A percentile compares a stretch with the other conserved stretches of the same genome.
phyloP scores from a whole-genome alignment of 495 filamentous ascomycete genomes.

The Umbilicaria muhlenbergii region DNA sequence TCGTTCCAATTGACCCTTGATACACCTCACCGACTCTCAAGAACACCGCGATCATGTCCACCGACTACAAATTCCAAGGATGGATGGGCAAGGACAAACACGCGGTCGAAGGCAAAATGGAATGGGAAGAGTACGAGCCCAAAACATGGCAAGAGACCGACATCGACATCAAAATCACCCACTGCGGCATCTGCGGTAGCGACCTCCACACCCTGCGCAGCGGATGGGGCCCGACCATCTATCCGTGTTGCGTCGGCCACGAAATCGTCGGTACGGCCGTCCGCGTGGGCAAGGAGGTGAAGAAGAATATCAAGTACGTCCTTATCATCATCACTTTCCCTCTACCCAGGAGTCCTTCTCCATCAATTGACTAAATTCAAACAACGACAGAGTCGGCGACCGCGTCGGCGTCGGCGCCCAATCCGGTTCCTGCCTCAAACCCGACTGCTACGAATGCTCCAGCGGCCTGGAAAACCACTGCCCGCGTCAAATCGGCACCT shows the following conservation, averaged over 20 bases:
- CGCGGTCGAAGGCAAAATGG: constrained; percentile 50
- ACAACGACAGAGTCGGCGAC: constrained; percentile 42
- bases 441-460: constrained; percentile 55
- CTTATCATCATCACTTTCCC: too few species aligned
- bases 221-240: constrained; percentile 55
- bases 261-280: constrained; percentile 72
- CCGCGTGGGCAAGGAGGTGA: constrained; percentile 48
- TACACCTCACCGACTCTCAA: too few species aligned
- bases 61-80: constrained; percentile 54
- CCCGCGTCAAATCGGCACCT: constrained; percentile 36
- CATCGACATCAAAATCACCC: constrained; percentile 61
- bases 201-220: constrained; percentile 63
- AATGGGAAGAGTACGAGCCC: constrained; percentile 54
- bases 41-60: constrained; percentile 8
- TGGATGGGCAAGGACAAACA: constrained; percentile 57
- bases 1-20: too few species aligned
- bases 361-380: background rate
- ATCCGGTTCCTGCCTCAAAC: constrained; percentile 44
- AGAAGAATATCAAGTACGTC: constrained; percentile 36
- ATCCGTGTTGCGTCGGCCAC: constrained; percentile 66
- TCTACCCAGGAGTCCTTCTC: too few species aligned
- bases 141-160: constrained; percentile 69
- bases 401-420: constrained; percentile 81
- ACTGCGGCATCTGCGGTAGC: constrained; percentile 73
- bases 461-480: constrained; percentile 54